A percentile compares a stretch with the other conserved stretches of the same genome.
Evolutionary conservation across 1,284 basidiomycete genomes (phyloP).

Genomic region (Athelia sp.): DNA sequence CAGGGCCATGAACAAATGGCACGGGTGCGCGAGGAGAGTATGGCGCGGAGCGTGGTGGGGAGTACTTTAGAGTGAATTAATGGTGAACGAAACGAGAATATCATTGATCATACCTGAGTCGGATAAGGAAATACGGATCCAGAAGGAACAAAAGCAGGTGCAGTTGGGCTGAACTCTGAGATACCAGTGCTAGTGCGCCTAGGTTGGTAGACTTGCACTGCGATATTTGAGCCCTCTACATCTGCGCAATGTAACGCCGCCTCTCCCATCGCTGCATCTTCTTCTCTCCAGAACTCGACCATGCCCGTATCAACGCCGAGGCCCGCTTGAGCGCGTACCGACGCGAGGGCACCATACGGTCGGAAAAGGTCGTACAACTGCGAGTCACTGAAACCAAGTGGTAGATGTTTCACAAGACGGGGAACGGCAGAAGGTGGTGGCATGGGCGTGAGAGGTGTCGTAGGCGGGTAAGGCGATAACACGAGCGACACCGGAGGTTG

Average conservation of each 20-base stretch:
- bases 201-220: constrained; percentile 71
- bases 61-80: constrained; percentile 38
- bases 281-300: constrained; percentile 86
- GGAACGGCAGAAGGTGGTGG: constrained; percentile 71
- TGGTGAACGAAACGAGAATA: background rate
- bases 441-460: constrained; percentile 61
- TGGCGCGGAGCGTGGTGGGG: constrained; percentile 47
- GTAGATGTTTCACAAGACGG: constrained; percentile 74
- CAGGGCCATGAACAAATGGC: constrained; percentile 77
- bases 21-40: constrained; percentile 30
- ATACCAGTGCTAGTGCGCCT: constrained; percentile 45
- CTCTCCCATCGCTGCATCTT: constrained; percentile 76
- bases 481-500: constrained; percentile 54
- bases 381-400: constrained; percentile 62
- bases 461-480: constrained; percentile 71
- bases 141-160: constrained; percentile 70
- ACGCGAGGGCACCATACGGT: constrained; percentile 67
- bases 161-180: constrained; percentile 65
- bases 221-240: constrained; percentile 74
- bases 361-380: constrained; percentile 76
- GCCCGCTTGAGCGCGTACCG: constrained; percentile 63
- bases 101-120: constrained; percentile 34
- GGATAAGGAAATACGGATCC: constrained; percentile 52
- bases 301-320: constrained; percentile 71
- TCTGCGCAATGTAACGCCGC: constrained; percentile 77